Evolutionary conservation across 805 yeast species (phyloP).

Genomic region (Wickerhamiella kurtzmanii): DNA sequence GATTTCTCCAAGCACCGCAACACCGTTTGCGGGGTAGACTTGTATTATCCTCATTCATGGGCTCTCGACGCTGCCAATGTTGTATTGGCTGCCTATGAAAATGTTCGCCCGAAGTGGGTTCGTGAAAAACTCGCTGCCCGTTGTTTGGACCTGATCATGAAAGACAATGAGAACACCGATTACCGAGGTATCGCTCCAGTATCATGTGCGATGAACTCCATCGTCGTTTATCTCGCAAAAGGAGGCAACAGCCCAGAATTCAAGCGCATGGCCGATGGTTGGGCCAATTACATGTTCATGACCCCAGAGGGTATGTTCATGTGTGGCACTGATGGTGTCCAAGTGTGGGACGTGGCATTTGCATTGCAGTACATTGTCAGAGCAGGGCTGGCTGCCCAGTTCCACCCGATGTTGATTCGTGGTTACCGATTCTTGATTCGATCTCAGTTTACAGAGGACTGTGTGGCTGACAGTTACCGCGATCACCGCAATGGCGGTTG

Average conservation of each 20-base stretch:
- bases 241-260: slow-evolving; percentile 57
- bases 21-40: slow-evolving; percentile 78
- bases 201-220: slow-evolving; percentile 67
- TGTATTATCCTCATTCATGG: slow-evolving; percentile 83
- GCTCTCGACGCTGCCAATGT: slow-evolving; percentile 50
- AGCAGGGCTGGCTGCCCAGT: slow-evolving; percentile 71
- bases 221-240: slow-evolving; percentile 56
- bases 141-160: slow-evolving; percentile 51
- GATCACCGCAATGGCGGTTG: slow-evolving; percentile 81
- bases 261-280: slow-evolving; percentile 39
- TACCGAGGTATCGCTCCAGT: slow-evolving; percentile 87
- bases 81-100: slow-evolving; percentile 50
- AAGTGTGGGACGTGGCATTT: slow-evolving; percentile 94
- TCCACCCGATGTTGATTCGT: slow-evolving; percentile 44
- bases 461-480: slow-evolving; percentile 64
- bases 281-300: slow-evolving; percentile 66
- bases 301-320: slow-evolving; percentile 86
- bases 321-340: slow-evolving; percentile 96
- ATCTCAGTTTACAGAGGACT: slow-evolving; percentile 75
- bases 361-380: slow-evolving; percentile 68
- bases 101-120: slow-evolving; percentile 64
- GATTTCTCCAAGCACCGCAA: slow-evolving; percentile 63
- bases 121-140: slow-evolving; percentile 36
- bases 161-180: slow-evolving; percentile 68
- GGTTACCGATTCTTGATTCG: slow-evolving; percentile 62